These are phyloP conservation scores for Escovopsis sp. DNA, from an alignment of 2,329 filamentous ascomycete genomes.

Conservation along the genomic window DNA sequence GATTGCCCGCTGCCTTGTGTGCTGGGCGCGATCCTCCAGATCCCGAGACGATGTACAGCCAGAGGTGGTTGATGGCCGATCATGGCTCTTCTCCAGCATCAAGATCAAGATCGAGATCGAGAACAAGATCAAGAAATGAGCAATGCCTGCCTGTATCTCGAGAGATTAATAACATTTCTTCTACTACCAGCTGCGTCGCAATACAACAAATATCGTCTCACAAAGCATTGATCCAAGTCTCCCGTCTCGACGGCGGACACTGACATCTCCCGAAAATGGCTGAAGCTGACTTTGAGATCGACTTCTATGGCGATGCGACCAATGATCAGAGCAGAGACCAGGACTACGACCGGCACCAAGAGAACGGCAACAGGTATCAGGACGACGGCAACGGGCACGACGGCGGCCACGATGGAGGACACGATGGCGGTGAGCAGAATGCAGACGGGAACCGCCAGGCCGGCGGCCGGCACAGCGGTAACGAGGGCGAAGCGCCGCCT, in stretches of 20 bases:
- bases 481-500: conserved; percentile 9
- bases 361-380: conserved; percentile 25
- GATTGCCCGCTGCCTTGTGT: not conserved
- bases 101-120: not conserved
- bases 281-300: conserved; percentile 59
- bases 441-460: conserved; percentile 20
- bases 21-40: not conserved
- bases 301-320: conserved; percentile 51
- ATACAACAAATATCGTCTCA: not conserved
- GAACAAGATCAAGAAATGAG: no score
- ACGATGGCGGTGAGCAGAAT: conserved; percentile 12
- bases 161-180: conserved; percentile 5
- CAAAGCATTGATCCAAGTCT: conserved; percentile 1
- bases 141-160: conserved; percentile 2
- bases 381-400: conserved; percentile 20
- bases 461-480: conserved; percentile 9
- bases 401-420: no score
- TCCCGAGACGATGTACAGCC: not conserved
- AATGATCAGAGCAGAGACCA: conserved; percentile 24
- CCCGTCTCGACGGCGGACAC: conserved; percentile 7
- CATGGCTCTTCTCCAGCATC: conserved; percentile 1
- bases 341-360: conserved; percentile 24
- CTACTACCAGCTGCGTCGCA: not conserved
- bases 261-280: conserved; percentile 34
- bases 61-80: conserved; percentile 1